Conservation (phyloP, 1,284 basidiomycete species). For the Rhodofomes roseus region DNA sequence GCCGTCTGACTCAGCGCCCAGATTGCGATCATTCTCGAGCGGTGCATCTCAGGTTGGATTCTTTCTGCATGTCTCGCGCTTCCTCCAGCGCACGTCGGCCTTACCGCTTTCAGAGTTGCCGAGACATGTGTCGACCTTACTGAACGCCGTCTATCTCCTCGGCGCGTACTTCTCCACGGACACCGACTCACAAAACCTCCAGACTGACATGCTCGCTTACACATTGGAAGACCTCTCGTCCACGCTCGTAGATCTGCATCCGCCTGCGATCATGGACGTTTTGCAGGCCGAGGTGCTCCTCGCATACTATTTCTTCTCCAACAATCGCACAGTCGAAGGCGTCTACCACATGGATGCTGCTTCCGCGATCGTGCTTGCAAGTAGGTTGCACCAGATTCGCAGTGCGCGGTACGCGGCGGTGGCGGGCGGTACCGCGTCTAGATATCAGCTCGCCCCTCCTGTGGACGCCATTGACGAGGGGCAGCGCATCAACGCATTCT, state of each 20-base stretch:
- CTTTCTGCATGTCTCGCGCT: constrained; percentile 34
- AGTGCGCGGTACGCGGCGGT: constrained; percentile 10
- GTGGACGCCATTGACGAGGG: constrained; percentile 4
- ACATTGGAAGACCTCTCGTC: constrained; percentile 23
- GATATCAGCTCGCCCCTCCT: constrained; percentile 28
- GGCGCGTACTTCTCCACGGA: constrained; percentile 17
- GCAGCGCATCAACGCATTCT: constrained; percentile 24
- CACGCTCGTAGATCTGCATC: constrained; percentile 28
- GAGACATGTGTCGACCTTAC: not conserved
- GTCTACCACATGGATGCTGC: constrained; percentile 35
- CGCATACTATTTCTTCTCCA: constrained; percentile 40
- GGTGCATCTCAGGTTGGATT: constrained; percentile 37
- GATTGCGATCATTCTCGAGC: constrained; percentile 33
- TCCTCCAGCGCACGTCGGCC: constrained; percentile 15
- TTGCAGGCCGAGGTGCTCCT: constrained; percentile 44
- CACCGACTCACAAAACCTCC: constrained; percentile 16
- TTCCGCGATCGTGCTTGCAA: constrained; percentile 37
- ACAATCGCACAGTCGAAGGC: constrained; percentile 39
- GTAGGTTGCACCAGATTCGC: constrained; percentile 34
- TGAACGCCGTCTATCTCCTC: constrained; percentile 16
- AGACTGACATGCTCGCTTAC: constrained; percentile 22
- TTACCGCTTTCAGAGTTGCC: constrained; percentile 6
- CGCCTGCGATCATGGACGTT: constrained; percentile 23
- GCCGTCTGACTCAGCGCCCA: not conserved
- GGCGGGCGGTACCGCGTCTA: constrained; percentile 8